phyloP scores from a whole-genome alignment of 75 land plant species.

The Picea sitchensis region DNA sequence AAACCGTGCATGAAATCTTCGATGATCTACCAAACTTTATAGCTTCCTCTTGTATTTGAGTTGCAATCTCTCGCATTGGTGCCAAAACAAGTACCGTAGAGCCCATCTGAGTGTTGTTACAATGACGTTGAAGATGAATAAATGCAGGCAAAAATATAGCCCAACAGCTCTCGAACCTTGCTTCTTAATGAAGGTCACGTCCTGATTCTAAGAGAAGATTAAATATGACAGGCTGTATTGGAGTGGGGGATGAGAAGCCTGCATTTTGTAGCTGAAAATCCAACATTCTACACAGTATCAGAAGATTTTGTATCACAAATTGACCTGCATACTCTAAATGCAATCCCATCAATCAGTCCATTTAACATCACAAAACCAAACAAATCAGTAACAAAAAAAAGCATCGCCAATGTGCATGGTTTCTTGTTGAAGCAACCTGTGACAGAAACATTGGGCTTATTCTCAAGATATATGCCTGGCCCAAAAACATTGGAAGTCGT shows the following conservation, averaged over 20 bases:
- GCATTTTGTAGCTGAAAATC: conserved; percentile 56
- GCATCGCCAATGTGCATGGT: conserved; percentile 33
- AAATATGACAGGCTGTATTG: no score
- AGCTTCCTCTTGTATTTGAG: conserved; percentile 66
- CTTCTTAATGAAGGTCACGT: no score
- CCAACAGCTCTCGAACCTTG: no score
- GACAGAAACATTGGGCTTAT: conserved; percentile 43
- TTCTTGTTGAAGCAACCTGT: conserved; percentile 62
- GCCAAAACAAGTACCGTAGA: conserved; percentile 73
- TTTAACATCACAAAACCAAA: not conserved
- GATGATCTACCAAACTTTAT: conserved; percentile 71
- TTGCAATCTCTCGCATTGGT: conserved; percentile 78
- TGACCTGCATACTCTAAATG: not conserved
- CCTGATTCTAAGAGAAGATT: conserved; percentile 49
- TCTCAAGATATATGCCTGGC: conserved; percentile 45
- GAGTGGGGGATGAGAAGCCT: conserved; percentile 68
- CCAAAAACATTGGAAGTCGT: conserved; percentile 52
- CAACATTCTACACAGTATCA: conserved; percentile 7
- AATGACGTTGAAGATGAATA: conserved; percentile 41
- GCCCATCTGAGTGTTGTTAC: conserved; percentile 43
- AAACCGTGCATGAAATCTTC: conserved; percentile 57
- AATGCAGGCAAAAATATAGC: conserved; percentile 64
- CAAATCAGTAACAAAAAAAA: conserved; percentile 6
- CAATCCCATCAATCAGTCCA: not conserved
- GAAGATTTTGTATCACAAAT: not conserved